Evolutionary conservation across 306 rosid species (phyloP), one percentile per base, ranked within the genome.

Genomic region (Prunus armeniaca): DNA sequence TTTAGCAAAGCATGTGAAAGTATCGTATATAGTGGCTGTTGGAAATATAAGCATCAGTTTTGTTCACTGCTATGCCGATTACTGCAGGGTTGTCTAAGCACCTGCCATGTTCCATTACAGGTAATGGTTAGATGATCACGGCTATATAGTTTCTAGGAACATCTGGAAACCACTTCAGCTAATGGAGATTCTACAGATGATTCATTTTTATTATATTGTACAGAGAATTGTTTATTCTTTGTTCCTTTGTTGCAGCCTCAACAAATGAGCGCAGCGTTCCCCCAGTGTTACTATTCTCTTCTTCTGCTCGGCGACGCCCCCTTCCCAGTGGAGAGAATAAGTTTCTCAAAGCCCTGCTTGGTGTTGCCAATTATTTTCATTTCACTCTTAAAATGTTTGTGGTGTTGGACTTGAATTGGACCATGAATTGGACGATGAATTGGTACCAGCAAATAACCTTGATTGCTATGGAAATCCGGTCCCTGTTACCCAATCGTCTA

Each of bases 171-270:
- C 2, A 30, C 45, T 4, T 65, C 72, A 51, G 55, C 65, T 25
- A 38, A 0, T 43, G 67, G 15, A 30, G 45, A 3, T 25, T 18
- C 55, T 72, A 38, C 45, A 7, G 43, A 57, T 9, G 43, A 41
- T 73, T 73, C 27, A 61, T 58, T 15, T 15, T 25, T 17, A 41
- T 25, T 60, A 58, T 24, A 1, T 43, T 25, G 68, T 24, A 60
- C 68, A 73, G 77, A 58, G 57, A 55, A 20, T 56, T 60, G 68
- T 73, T 25, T 60, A 73, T 73, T 43, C 64, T 24, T 60, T 45
- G 32, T 11, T 66, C 28, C 27, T 38, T 66, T 49, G 68, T 45
- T 73, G 68, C 57, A 19, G 77, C 18, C 19, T 15, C 7, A 2
- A 24, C 18, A 15, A 8, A 14, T 6, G 32, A 73, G 46, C 25